Conservation (phyloP, 2,329 filamentous ascomycete species). For the Sporothrix curviconia region DNA sequence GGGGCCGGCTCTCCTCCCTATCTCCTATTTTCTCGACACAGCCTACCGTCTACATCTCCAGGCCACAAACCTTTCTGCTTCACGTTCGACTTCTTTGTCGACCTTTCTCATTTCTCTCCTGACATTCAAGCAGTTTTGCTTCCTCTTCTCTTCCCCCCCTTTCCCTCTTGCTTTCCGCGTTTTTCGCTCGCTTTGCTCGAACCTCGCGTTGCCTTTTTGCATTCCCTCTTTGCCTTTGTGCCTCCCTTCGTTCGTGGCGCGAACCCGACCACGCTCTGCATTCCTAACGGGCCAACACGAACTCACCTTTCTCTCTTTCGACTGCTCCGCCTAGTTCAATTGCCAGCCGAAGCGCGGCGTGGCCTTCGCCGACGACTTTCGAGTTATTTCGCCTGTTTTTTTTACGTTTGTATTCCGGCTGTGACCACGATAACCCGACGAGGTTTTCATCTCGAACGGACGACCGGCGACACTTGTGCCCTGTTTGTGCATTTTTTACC, state of each 20-base stretch:
- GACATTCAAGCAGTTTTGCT: not conserved
- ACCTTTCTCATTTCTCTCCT: not conserved
- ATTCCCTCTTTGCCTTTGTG: slow-evolving; percentile 3
- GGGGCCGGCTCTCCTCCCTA: slow-evolving; percentile 30
- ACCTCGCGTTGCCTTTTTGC: slow-evolving; percentile 1
- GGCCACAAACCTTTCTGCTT: not conserved
- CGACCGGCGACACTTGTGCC: too few relatives aligned
- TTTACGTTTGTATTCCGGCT: too few relatives aligned
- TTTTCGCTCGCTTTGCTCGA: not conserved
- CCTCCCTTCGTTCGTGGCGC: slow-evolving; percentile 12
- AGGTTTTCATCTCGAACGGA: too few relatives aligned
- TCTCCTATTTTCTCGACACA: not conserved
- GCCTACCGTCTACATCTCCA: not conserved
- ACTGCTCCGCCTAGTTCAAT: not conserved
- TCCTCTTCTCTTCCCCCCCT: not conserved
- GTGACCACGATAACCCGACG: too few relatives aligned
- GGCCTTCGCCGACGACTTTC: not conserved
- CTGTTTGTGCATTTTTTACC: too few relatives aligned
- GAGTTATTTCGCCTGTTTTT: not conserved
- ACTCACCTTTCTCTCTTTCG: not conserved
- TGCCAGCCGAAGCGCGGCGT: slow-evolving; percentile 1
- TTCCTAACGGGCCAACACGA: slow-evolving; percentile 10
- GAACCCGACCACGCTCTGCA: slow-evolving; percentile 4
- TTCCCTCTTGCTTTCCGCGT: not conserved
- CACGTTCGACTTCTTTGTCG: not conserved